Percentiles rank a stretch among this genome's conserved stretches.
Conservation (phyloP, 768 basidiomycete genomes). For the Ephemerocybe angulata region DNA sequence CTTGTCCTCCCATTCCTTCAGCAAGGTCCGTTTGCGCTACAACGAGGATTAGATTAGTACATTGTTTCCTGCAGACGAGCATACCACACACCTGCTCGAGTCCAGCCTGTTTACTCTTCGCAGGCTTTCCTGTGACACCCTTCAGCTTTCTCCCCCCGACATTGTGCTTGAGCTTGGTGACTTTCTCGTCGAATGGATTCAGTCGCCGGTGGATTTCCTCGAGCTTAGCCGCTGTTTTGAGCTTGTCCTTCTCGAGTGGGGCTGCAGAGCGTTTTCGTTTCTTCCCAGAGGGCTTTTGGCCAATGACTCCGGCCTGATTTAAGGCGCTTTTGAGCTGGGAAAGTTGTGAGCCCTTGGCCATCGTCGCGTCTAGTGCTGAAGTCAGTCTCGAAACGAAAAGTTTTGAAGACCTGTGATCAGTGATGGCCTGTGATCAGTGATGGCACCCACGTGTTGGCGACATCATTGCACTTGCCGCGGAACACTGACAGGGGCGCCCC, state of each 20-base stretch:
- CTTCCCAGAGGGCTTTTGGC: conserved; percentile 49
- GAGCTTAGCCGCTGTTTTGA: conserved; percentile 75
- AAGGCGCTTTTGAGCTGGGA: conserved; percentile 87
- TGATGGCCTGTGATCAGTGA: conserved; percentile 8
- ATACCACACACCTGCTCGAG: conserved; percentile 69
- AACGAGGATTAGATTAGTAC: conserved; percentile 6
- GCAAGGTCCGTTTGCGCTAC: conserved; percentile 80
- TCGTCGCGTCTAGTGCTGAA: too few relatives aligned
- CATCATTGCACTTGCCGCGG: not conserved
- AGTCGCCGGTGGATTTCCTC: conserved; percentile 80
- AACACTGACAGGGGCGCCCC: not conserved
- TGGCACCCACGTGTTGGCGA: conserved; percentile 3
- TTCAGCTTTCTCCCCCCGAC: conserved; percentile 86
- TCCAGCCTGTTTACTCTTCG: conserved; percentile 85
- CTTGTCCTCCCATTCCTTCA: conserved; percentile 84
- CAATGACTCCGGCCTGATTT: conserved; percentile 71
- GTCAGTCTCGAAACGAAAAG: conserved; percentile 16
- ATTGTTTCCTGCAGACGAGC: not conserved
- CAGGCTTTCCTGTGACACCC: conserved; percentile 78
- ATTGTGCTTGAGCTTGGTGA: conserved; percentile 89
- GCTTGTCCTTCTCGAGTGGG: conserved; percentile 71
- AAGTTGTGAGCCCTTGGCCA: conserved; percentile 87
- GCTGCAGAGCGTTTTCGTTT: conserved; percentile 61
- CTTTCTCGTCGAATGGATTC: conserved; percentile 93
- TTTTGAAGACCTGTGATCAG: conserved; percentile 28